Base-by-base conservation (phyloP, 495 filamentous ascomycete genomes). In the Penicillium pancosmium region DNA sequence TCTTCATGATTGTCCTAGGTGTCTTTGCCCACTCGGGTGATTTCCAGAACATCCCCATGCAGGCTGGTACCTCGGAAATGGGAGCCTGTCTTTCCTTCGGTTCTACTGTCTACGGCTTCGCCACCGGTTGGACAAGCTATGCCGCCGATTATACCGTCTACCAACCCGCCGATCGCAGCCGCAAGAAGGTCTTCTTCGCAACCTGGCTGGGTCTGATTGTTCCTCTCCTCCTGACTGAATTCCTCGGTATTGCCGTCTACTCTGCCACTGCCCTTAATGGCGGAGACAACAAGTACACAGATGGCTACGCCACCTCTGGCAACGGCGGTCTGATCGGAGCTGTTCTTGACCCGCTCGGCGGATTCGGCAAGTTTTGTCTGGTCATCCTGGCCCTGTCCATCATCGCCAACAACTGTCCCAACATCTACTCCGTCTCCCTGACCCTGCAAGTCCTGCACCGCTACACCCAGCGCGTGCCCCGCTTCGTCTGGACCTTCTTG, bases 391-490 rank as follows among this genome's bases (percentile, higher is more conserved):
- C 90, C 0, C 81, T 93, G 27, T 87, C 84, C 61, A 93, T 91
- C 68, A 83, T 93, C 62, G 88, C 89, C 56, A 93, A 89, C 78
- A 93, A 92, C 77, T 92, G 87, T 75, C 91, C 93, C n/a, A 92
- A 89, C 76, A 88, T 91, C 64, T 96, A 96, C 79, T 91, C 89
- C 38, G 85, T 94, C 44, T 83, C 83, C 3, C 80, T 95, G 23
- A 87, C 87, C 33, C 79, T 93, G 50, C 90, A 93, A 70, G 82
- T 92, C 11, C 69, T 95, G 33, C 83, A 82, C 18, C 80, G 80
- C 41, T 80, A 77, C 67, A 85, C 86, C 13, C 85, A 86, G 68
- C 78, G 77, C 44, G 83, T 95, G 5, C 91, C 91, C 16, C 86
- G 91, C 5, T 92, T 91, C 70, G 60, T 93, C 55, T 94, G 88